A percentile compares a stretch with the other conserved stretches of the same genome.
Conservation (phyloP, 164 flowering plant species). For the Taxillus chinensis region DNA sequence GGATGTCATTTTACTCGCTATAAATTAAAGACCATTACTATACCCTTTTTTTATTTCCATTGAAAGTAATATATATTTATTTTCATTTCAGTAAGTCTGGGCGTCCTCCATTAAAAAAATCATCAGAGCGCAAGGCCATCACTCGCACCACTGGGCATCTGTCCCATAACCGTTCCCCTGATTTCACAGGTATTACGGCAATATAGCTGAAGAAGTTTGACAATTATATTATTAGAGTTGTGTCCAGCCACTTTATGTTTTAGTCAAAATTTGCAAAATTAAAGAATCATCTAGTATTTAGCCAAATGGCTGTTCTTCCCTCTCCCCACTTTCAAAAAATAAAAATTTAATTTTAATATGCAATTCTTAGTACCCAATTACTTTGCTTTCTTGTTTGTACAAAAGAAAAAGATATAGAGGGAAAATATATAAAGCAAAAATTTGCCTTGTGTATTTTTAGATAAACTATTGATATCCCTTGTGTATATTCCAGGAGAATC, state of each 20-base stretch:
- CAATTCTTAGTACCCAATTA: too few relatives aligned
- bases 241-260: too few relatives aligned
- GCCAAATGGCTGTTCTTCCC: too few relatives aligned
- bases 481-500: conserved; percentile 22
- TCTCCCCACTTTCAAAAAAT: too few relatives aligned
- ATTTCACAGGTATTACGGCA: conserved; percentile 19
- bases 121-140: conserved; percentile 24
- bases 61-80: not conserved
- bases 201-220: not conserved
- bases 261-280: not conserved
- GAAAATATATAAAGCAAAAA: not conserved
- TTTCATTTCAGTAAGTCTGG: conserved; percentile 25
- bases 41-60: not conserved
- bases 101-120: conserved; percentile 32
- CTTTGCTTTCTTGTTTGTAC: too few relatives aligned
- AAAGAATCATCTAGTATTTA: not conserved
- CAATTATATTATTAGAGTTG: too few relatives aligned
- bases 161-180: conserved; percentile 17
- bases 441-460: not conserved
- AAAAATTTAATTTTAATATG: too few relatives aligned
- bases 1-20: not conserved
- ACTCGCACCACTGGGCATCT: conserved; percentile 18
- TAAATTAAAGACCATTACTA: not conserved
- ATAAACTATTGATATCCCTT: not conserved
- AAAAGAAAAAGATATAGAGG: not conserved